Percentiles rank a stretch among this genome's conserved stretches.
phyloP scores from a whole-genome alignment of 345 rosid species.

The Populus davidiana region DNA sequence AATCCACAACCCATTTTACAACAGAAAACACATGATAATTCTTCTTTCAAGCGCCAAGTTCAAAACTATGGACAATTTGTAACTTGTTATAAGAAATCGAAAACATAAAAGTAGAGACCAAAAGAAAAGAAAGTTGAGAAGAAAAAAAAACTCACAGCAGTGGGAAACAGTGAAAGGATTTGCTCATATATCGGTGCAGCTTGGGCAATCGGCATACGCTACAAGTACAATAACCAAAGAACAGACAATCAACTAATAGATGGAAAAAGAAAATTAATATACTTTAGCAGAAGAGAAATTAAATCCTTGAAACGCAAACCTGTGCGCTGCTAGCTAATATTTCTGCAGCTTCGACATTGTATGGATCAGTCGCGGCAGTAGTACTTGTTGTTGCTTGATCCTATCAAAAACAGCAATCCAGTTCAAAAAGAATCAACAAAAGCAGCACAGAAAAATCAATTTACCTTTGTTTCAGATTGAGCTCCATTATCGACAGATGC shows the following conservation, averaged over 20 bases:
- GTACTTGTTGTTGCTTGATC: slow-evolving; percentile 18
- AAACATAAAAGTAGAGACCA: background rate
- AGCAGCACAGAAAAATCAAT: background rate
- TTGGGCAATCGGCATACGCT: slow-evolving; percentile 76
- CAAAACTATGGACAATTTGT: background rate
- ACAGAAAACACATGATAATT: background rate
- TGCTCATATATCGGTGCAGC: slow-evolving; percentile 84
- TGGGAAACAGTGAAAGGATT: slow-evolving; percentile 68
- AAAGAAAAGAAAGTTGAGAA: background rate
- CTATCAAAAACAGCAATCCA: slow-evolving; percentile 1
- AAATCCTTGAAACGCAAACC: slow-evolving; percentile 31
- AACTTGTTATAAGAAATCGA: background rate
- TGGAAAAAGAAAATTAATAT: background rate
- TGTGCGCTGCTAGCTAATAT: slow-evolving; percentile 62
- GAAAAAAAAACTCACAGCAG: slow-evolving; percentile 62
- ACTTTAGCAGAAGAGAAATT: slow-evolving; percentile 1
- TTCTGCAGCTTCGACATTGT: slow-evolving; percentile 81
- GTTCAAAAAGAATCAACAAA: background rate
- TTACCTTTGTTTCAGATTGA: background rate
- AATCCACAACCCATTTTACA: background rate
- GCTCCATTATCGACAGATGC: background rate
- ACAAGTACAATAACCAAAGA: slow-evolving; percentile 6
- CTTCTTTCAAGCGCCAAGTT: background rate
- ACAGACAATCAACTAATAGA: background rate
- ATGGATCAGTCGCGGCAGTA: slow-evolving; percentile 48